A percentile compares a stretch with the other conserved stretches of the same genome.
These are phyloP conservation scores for Panicum miliaceum DNA, from an alignment of 176 grass and related monocot species.

Conservation along the genomic window DNA sequence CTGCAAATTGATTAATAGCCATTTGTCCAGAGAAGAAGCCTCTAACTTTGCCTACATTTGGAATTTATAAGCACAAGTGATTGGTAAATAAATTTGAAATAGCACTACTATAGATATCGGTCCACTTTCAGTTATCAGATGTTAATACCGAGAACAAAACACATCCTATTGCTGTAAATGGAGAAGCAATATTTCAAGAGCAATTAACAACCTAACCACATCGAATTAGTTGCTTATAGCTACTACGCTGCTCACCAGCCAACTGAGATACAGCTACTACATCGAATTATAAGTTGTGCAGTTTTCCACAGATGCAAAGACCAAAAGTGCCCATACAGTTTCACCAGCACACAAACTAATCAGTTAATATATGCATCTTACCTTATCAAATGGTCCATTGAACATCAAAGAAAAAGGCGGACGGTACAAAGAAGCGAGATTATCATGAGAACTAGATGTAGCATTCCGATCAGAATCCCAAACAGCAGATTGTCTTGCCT, in stretches of 20 bases:
- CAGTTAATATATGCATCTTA: constrained; percentile 20
- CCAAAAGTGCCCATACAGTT: constrained; percentile 13
- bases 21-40: constrained; percentile 78
- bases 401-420: constrained; percentile 91
- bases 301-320: constrained; percentile 9
- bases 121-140: background rate
- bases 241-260: background rate
- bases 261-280: constrained; percentile 22
- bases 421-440: constrained; percentile 90
- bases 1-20: constrained; percentile 93
- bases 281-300: background rate
- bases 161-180: background rate
- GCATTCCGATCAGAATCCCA: constrained; percentile 77
- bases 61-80: too few species aligned
- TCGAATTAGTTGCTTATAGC: constrained; percentile 13
- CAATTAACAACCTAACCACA: constrained; percentile 1
- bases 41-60: constrained; percentile 84
- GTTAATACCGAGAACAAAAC: background rate
- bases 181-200: background rate
- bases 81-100: too few species aligned
- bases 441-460: constrained; percentile 60
- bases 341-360: background rate
- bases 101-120: background rate
- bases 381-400: constrained; percentile 95
- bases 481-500: constrained; percentile 80